Base-by-base conservation (phyloP, 768 basidiomycete genomes). In the Punctularia strigosozonata region DNA sequence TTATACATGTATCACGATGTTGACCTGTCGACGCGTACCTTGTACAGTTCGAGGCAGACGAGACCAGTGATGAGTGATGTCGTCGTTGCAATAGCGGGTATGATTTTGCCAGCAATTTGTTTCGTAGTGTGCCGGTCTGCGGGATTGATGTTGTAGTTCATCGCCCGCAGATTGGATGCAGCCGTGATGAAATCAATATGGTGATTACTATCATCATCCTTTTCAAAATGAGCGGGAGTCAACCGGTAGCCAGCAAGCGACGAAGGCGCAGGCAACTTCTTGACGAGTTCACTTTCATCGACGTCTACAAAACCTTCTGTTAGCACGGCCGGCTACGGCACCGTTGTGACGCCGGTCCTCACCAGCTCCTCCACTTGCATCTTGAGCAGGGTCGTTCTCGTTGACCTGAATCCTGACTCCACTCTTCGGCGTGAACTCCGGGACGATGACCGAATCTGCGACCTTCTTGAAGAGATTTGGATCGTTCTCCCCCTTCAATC, bases 111-210 rank as follows among this genome's bases (percentile, higher is more conserved):
- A 12, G 92, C 92, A 52, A 97, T 94, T 59, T 91, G 86, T 66
- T 98, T 98, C 30, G 95, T 98, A 37, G 79, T 73, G 63, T 98
- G 92, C 38, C 79, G 73, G 60, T 92, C 88, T 12, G 92, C 89
- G 15, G 71, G 63, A 36, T 73, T 70, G 52, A 99, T 98, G 43
- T 66, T 80, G 62, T 99, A 99, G 63, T 98, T 98, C 64, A 77
- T 73, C 5, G 95, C 95, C 25, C 95, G 86, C 39, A 97, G 70
- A 65, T 99, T 98, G 36, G 90, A 95, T 5, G 94, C 87, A 6
- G 95, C 86, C 25, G 92, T 97, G 61, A 99, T 94, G 63, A 98
- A 97, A 62, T 94, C 95, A 55, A 99, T 97, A 61, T 99, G 95
- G 62, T 86, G 77, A 62, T 99, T 99, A 37, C 83, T 75, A 55